A percentile compares a stretch with the other conserved stretches of the same genome.
These are phyloP conservation scores for Diaporthe vaccinii DNA, from an alignment of 2,329 filamentous ascomycete genomes.

Conservation along the genomic window DNA sequence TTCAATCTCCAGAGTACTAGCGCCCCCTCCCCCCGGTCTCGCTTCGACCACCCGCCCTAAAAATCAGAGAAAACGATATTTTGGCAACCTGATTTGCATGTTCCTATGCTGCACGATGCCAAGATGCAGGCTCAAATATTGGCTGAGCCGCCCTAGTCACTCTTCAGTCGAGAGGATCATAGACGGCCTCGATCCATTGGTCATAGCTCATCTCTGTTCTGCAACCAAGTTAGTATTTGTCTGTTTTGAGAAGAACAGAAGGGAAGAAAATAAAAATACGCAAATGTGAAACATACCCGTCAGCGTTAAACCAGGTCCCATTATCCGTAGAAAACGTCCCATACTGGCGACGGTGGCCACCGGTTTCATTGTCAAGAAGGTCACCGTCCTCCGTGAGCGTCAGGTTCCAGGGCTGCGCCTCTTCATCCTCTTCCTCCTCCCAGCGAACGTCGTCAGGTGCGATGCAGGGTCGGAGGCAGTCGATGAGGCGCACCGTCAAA, in stretches of 20 bases:
- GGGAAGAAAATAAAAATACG: background rate
- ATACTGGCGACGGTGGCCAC: background rate
- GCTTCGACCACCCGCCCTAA: too few relatives aligned
- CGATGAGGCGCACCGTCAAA: background rate
- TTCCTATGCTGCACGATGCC: background rate
- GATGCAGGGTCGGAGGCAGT: background rate
- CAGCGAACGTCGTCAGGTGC: background rate
- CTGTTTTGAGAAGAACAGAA: too few relatives aligned
- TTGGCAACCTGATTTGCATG: background rate
- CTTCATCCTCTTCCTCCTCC: background rate
- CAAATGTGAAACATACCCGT: background rate
- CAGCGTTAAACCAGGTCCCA: background rate
- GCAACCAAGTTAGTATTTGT: background rate
- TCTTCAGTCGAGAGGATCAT: background rate
- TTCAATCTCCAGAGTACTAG: background rate
- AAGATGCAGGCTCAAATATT: background rate
- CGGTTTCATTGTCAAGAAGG: background rate
- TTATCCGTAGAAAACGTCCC: background rate
- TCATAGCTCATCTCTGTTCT: background rate
- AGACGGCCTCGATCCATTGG: background rate
- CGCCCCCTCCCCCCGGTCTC: too few relatives aligned
- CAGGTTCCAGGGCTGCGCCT: background rate
- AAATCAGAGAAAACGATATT: background rate
- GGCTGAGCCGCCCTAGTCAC: background rate
- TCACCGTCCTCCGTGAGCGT: background rate